Percentiles rank a stretch among this genome's conserved stretches.
These are phyloP conservation scores for Colletotrichum tamarilloi DNA, from an alignment of 2,329 filamentous ascomycete genomes.

Conservation along the genomic window DNA sequence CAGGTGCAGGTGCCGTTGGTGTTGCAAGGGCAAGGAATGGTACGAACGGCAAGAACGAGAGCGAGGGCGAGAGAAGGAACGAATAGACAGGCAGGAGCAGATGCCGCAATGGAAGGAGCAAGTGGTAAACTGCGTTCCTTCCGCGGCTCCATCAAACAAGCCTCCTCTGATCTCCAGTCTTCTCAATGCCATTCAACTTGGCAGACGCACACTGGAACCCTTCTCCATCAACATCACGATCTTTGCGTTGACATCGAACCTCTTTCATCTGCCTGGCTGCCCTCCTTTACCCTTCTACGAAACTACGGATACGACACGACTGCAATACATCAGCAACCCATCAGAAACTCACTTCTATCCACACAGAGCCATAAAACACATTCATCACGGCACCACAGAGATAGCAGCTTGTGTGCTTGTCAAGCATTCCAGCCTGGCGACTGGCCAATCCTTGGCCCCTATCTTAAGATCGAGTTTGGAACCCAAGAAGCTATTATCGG, in stretches of 20 bases:
- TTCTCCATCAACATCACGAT: neutral
- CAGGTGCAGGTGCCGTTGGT: neutral
- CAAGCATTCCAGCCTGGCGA: neutral
- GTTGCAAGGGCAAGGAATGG: neutral
- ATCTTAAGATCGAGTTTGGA: neutral
- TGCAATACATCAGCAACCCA: slow-evolving; percentile 16
- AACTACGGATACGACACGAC: neutral
- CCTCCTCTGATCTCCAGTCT: slow-evolving; percentile 3
- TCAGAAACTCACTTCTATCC: neutral
- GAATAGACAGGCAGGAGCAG: neutral
- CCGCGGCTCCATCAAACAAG: slow-evolving; percentile 5
- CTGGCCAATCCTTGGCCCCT: neutral
- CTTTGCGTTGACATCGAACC: neutral
- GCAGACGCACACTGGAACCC: neutral
- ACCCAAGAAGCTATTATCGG: slow-evolving; percentile 9
- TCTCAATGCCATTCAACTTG: neutral
- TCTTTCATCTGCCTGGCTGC: neutral
- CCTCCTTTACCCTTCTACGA: neutral
- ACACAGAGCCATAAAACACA: neutral
- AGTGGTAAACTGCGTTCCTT: neutral
- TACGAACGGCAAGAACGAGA: slow-evolving; percentile 2
- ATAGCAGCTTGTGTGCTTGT: slow-evolving; percentile 4
- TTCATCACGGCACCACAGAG: neutral
- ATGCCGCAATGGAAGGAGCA: neutral
- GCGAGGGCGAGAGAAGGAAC: neutral